Base-by-base conservation (phyloP, 371 early-diverging fungal species). In the Mucor circinelloides region DNA sequence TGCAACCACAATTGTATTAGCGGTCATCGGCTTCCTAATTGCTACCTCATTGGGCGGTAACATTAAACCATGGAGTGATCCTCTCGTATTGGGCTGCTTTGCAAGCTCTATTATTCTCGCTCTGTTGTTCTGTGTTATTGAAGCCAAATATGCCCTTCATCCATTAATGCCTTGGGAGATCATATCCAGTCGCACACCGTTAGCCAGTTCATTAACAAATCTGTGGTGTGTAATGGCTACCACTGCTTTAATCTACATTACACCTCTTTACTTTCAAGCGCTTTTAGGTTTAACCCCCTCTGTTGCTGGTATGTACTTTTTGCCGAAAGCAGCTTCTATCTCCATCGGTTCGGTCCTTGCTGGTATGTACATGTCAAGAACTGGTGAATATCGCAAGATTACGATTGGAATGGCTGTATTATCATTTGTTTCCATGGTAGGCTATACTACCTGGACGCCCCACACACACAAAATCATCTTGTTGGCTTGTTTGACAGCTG, bases 1-100 rank as follows among this genome's bases (percentile, higher is more conserved):
- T 21, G 73, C 85, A 1, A 32, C 75, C 60, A 67, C 78, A 8
- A 77, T 87, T 63, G 81, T 88, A 56, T 67, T 67, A 8, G 70
- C 82, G 52, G 84, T 89, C 6, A 68, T 87, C 32, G 60, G 78
- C 15, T 64, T 93, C 19, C 79, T 89, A 25, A 40, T 89, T 61
- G 85, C 87, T 30, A 78, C 87, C 23, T 74, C 86, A 36, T 85
- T 89, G 84, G 88, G 89, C 67, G 89, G 90, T 7, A 80, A 79
- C 65, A 73, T 80, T 27, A 78, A 76, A 65, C 73, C 78, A n/a
- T 87, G 93, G 93, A 64, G 71, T 27, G 81, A 88, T 34, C 83
- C 83, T 10, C 58, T 80, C 32, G 81, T 87, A 19, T 72, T 90
- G 32, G 76, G 82, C 0, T 75, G 84, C 19, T 72, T 90, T 17